Evolutionary conservation across 2,329 filamentous ascomycete genomes (phyloP).

Genomic region (Basipetospora chlamydospora): DNA sequence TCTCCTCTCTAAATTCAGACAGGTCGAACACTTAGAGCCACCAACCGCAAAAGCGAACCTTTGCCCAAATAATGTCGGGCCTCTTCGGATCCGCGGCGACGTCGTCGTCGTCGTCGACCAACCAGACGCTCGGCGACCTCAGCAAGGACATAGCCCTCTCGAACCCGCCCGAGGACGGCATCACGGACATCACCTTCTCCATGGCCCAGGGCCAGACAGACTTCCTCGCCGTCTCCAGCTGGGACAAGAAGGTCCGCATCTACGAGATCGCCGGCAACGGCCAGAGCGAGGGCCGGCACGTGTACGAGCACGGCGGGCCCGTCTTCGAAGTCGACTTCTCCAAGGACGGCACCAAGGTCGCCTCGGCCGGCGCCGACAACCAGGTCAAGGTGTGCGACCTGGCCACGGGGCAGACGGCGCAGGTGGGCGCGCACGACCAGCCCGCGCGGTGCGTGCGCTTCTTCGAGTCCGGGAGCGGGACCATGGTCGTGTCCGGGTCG

Average conservation of each 20-base stretch:
- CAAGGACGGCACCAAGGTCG: slow-evolving; percentile 86
- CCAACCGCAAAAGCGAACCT: too few relatives aligned
- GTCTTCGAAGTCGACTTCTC: slow-evolving; percentile 80
- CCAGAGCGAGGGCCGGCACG: slow-evolving; percentile 68
- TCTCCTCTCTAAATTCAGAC: too few relatives aligned
- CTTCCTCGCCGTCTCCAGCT: slow-evolving; percentile 79
- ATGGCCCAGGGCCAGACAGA: slow-evolving; percentile 41
- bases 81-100: slow-evolving; percentile 42
- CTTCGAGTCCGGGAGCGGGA: slow-evolving; percentile 55
- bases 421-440: slow-evolving; percentile 74
- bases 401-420: slow-evolving; percentile 46
- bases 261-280: slow-evolving; percentile 76
- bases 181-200: slow-evolving; percentile 78
- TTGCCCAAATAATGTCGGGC: slow-evolving; percentile 58
- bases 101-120: slow-evolving; percentile 35
- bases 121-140: slow-evolving; percentile 75
- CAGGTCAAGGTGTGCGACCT: slow-evolving; percentile 80
- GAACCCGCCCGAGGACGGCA: slow-evolving; percentile 72
- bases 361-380: slow-evolving; percentile 82
- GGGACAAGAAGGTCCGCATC: slow-evolving; percentile 96
- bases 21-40: too few relatives aligned
- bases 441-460: slow-evolving; percentile 68
- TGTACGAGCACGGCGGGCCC: slow-evolving; percentile 74
- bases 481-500: slow-evolving; percentile 81
- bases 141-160: slow-evolving; percentile 73